Evolutionary conservation across 179 eudicot genomes (phyloP).

Genomic region (Drosera spatulata): DNA sequence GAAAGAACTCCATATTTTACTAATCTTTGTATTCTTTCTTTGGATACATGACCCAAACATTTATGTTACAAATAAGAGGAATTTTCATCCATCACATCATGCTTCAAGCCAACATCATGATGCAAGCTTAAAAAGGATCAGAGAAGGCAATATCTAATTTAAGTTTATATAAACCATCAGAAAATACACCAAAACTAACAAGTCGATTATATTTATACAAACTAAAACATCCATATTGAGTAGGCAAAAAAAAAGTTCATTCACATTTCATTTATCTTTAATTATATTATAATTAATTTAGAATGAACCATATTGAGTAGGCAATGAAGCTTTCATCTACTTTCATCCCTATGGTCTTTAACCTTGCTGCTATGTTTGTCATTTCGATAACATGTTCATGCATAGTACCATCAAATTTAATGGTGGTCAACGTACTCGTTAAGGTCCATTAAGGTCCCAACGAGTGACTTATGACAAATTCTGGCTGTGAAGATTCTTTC

Average conservation of each 20-base stretch:
- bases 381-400: slow-evolving; percentile 13
- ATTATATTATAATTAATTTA: background rate
- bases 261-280: no score
- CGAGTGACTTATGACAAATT: slow-evolving; percentile 9
- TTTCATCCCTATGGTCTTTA: slow-evolving; percentile 12
- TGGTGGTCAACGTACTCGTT: slow-evolving; percentile 14
- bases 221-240: slow-evolving; percentile 7
- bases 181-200: slow-evolving; percentile 3
- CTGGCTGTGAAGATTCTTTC: slow-evolving; percentile 5
- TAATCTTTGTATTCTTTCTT: background rate
- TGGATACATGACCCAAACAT: slow-evolving; percentile 1
- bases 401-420: slow-evolving; percentile 13
- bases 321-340: slow-evolving; percentile 11
- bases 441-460: slow-evolving; percentile 14
- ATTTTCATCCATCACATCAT: background rate
- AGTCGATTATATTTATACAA: slow-evolving; percentile 2
- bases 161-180: slow-evolving; percentile 10
- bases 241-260: no score
- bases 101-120: no score
- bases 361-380: slow-evolving; percentile 7
- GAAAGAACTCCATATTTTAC: slow-evolving; percentile 1
- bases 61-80: slow-evolving; percentile 1
- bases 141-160: slow-evolving; percentile 3
- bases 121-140: no score
- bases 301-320: no score